Percentiles rank a stretch among this genome's conserved stretches.
Evolutionary conservation across 371 early-diverging fungal genomes (phyloP).

Genomic region (Apophysomyces elegans): DNA sequence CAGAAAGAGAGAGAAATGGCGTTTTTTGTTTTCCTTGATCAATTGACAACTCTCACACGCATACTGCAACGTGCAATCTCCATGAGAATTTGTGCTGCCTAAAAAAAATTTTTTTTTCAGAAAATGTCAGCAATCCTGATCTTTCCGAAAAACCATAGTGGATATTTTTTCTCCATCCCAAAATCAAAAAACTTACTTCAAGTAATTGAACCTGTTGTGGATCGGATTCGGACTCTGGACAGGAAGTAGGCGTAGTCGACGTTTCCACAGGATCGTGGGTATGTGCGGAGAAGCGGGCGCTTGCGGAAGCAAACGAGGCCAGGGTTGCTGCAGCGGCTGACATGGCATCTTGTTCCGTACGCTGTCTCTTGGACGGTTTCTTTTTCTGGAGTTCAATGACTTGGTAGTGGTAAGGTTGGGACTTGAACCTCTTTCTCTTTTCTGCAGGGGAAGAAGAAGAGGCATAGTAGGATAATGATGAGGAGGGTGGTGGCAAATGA

Average conservation of each 20-base stretch:
- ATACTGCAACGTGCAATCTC: slow-evolving; percentile 53
- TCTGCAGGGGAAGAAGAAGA: slow-evolving; percentile 18
- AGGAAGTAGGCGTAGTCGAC: slow-evolving; percentile 31
- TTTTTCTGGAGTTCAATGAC: slow-evolving; percentile 32
- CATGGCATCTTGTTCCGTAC: slow-evolving; percentile 36
- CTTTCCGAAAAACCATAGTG: neutral
- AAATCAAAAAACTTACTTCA: slow-evolving; percentile 36
- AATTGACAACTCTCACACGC: slow-evolving; percentile 39
- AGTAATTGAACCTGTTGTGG: slow-evolving; percentile 49
- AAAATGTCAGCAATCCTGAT: slow-evolving; percentile 17
- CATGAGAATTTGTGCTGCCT: slow-evolving; percentile 61
- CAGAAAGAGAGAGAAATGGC: neutral
- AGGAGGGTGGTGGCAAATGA: slow-evolving; percentile 22
- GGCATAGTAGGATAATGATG: slow-evolving; percentile 12
- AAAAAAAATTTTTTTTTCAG: slow-evolving; percentile 14
- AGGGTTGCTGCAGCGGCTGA: slow-evolving; percentile 52
- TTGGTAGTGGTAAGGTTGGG: slow-evolving; percentile 32
- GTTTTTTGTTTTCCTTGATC: neutral
- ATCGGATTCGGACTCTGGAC: slow-evolving; percentile 34
- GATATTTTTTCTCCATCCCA: neutral
- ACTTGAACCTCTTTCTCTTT: slow-evolving; percentile 15
- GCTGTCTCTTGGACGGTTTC: slow-evolving; percentile 23
- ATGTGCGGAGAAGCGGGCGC: slow-evolving; percentile 21
- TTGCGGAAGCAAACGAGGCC: slow-evolving; percentile 43
- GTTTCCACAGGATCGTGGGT: slow-evolving; percentile 25